Percentiles rank a stretch among this genome's conserved stretches.
Conservation (phyloP, 73 alveolate species). For the Blepharisma japonicum region DNA sequence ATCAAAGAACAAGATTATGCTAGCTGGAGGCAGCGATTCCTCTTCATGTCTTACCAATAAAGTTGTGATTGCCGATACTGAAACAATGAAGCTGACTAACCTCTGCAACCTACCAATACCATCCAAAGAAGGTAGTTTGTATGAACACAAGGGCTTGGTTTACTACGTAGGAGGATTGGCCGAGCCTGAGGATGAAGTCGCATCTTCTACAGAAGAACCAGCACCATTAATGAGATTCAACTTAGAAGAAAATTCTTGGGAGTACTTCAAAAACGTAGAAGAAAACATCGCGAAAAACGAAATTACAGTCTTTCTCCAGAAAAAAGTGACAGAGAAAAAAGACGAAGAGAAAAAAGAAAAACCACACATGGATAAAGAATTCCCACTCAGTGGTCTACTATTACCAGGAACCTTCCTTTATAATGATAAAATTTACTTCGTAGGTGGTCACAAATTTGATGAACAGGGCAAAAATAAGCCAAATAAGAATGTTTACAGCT, state of each 20-base stretch:
- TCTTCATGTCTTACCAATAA: neutral
- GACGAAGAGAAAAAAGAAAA: too few relatives aligned
- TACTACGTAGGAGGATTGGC: neutral
- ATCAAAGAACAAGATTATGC: neutral
- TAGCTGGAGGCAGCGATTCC: constrained; percentile 1
- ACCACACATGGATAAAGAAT: too few relatives aligned
- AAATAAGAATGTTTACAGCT: too few relatives aligned
- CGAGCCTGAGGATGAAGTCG: neutral
- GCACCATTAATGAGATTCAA: neutral
- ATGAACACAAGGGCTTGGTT: neutral
- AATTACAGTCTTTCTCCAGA: too few relatives aligned
- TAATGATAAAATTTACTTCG: too few relatives aligned
- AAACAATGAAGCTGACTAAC: neutral
- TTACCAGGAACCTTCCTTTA: too few relatives aligned
- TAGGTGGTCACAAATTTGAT: too few relatives aligned
- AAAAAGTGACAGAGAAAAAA: too few relatives aligned
- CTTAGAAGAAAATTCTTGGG: neutral
- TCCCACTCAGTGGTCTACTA: too few relatives aligned
- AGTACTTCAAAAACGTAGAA: too few relatives aligned
- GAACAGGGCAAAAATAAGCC: too few relatives aligned
- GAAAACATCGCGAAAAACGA: too few relatives aligned
- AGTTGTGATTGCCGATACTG: neutral
- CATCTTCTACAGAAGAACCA: neutral
- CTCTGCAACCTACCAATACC: neutral
- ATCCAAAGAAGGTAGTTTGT: neutral